Conservation (phyloP, 1,284 basidiomycete species). For the Pseudozyma thailandica region DNA sequence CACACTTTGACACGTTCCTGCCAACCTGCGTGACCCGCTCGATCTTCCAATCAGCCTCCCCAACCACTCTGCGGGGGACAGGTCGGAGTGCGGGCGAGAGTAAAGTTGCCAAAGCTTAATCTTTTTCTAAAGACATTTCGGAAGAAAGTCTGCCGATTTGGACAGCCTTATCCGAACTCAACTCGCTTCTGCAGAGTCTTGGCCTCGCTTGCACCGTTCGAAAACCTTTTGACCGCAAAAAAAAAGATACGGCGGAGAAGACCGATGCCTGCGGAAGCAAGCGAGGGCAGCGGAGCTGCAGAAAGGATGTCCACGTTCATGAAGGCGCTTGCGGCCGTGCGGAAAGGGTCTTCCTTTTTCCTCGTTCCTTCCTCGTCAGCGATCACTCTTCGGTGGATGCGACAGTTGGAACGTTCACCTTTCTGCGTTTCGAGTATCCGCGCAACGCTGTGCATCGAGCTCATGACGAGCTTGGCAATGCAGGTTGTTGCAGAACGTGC, state of each 20-base stretch:
- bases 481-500: too few relatives aligned
- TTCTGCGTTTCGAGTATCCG: too few relatives aligned
- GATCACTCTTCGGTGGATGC: too few relatives aligned
- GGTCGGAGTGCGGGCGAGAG: too few relatives aligned
- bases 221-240: not conserved
- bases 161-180: slow-evolving; percentile 6
- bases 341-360: too few relatives aligned
- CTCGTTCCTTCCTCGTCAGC: too few relatives aligned
- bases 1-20: slow-evolving; percentile 29
- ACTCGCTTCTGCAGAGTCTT: slow-evolving; percentile 10
- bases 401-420: too few relatives aligned
- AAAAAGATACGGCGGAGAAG: slow-evolving; percentile 6
- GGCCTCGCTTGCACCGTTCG: slow-evolving; percentile 2
- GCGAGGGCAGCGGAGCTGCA: not conserved
- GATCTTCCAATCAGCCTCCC: too few relatives aligned
- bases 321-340: not conserved
- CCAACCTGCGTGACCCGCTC: slow-evolving; percentile 29
- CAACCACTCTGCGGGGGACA: too few relatives aligned
- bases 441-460: too few relatives aligned
- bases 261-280: slow-evolving; percentile 3
- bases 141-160: slow-evolving; percentile 15
- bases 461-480: too few relatives aligned
- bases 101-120: too few relatives aligned
- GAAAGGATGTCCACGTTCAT: not conserved
- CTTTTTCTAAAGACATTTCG: slow-evolving; percentile 2